These are phyloP conservation scores for Dendrothele bispora DNA, from an alignment of 768 basidiomycete genomes.

Conservation along the genomic window DNA sequence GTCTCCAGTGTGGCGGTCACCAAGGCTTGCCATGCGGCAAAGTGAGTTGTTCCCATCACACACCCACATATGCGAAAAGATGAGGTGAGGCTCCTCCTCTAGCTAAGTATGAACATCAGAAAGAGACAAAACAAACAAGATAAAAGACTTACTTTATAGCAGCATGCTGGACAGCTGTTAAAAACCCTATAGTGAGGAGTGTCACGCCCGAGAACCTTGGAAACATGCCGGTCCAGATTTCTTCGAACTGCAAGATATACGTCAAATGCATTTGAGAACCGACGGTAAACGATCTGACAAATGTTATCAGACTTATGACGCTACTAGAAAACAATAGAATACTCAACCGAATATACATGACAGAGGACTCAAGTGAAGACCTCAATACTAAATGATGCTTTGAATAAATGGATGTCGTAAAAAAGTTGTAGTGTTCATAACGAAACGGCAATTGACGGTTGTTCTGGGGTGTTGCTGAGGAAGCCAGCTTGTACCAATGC, in stretches of 20 bases:
- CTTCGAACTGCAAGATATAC: constrained; percentile 22
- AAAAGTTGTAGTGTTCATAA: no score
- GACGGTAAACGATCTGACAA: constrained; percentile 21
- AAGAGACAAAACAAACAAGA: not conserved
- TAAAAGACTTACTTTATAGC: constrained; percentile 15
- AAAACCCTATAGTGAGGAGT: constrained; percentile 23
- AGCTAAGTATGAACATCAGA: not conserved
- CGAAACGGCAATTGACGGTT: no score
- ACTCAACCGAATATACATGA: no score
- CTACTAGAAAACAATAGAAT: no score
- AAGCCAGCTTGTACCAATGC: no score
- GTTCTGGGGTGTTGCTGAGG: no score
- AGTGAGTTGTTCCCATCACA: no score
- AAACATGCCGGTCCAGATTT: constrained; percentile 8
- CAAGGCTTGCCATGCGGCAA: constrained; percentile 1
- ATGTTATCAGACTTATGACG: no score
- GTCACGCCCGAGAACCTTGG: constrained; percentile 1
- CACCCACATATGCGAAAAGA: no score
- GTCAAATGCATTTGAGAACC: constrained; percentile 26
- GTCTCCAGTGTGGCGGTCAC: constrained; percentile 6
- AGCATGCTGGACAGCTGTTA: constrained; percentile 10
- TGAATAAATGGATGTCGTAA: no score
- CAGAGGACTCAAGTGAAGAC: no score
- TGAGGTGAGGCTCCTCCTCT: constrained; percentile 1
- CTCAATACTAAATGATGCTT: no score